Evolutionary conservation across 768 basidiomycete species (phyloP), one percentile per base, ranked within the genome.

Genomic region (Termitomyces bulborhizus): DNA sequence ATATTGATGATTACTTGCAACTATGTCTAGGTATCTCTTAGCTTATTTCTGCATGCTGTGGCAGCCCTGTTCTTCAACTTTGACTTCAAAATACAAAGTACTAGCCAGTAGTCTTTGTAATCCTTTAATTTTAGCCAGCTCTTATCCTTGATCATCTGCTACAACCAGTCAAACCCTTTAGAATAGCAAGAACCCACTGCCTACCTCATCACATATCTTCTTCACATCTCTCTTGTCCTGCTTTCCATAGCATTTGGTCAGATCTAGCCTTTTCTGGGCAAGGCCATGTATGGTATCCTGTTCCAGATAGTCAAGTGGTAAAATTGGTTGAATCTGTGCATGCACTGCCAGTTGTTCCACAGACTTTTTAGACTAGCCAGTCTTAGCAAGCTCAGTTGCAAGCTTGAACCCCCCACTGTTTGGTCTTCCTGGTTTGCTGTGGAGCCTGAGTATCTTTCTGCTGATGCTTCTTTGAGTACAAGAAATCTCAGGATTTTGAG

Each of bases 51-150:
- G 9, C 37, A 11, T 18, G 56, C 40, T 6, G 43, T 46, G 44
- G 57, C 26, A 15, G 36, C 36, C 36, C 26, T 1, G 6, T 21
- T 45, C 15, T 45, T 27, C 26, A 45, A 44, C 40, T 43, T 42
- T 36, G 45, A 48, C 45, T 61, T 61, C 41, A 61, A 41, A 21
- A 59, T 57, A n/a, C 55, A 50, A 29, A 21, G 29, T 26, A 62
- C 60, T 34, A 51, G 51, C 60, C 57, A 61, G 46, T 54, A 58
- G 32, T 36, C 27, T 1, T 46, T 9, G 45, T 56, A 61, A 27
- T 50, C 37, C 15, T 54, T 51, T 7, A 57, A 36, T 42, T 40
- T 32, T n/a, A 58, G 51, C 51, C 50, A 54, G 24, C 31, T 40
- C 11, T 51, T 50, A 27, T 58, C 54, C 18, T 48, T 46, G 51